Percentiles rank a stretch among this genome's conserved stretches.
Evolutionary conservation across 352 stramenopile genomes (phyloP).

Genomic region (Pythium dissotocum): DNA sequence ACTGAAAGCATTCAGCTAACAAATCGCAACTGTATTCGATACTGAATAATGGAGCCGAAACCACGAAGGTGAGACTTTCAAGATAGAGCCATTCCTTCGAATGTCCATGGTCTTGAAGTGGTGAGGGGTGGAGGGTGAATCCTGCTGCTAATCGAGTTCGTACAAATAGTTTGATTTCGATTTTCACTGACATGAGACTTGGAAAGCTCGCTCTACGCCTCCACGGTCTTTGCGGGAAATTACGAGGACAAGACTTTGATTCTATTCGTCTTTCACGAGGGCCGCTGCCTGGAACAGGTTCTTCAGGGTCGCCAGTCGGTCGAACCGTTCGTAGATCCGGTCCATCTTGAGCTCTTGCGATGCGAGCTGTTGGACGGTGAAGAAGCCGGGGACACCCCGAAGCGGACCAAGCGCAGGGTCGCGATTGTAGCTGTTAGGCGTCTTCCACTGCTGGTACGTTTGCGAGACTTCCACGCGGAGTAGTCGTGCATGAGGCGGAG

Average conservation of each 20-base stretch:
- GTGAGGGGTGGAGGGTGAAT: too few species aligned
- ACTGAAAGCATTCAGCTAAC: too few species aligned
- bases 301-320: slow-evolving; percentile 14
- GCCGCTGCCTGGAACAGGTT: slow-evolving; percentile 8
- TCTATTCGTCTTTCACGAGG: slow-evolving; percentile 14
- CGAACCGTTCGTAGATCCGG: slow-evolving; percentile 33
- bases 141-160: too few species aligned
- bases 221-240: neutral
- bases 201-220: too few species aligned
- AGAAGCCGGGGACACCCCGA: slow-evolving; percentile 58
- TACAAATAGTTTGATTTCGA: too few species aligned
- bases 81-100: too few species aligned
- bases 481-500: slow-evolving; percentile 50
- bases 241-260: too few species aligned
- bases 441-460: slow-evolving; percentile 66
- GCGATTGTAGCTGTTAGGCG: slow-evolving; percentile 54
- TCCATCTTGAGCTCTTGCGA: slow-evolving; percentile 42
- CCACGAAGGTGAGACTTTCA: too few species aligned
- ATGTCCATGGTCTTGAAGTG: too few species aligned
- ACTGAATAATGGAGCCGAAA: too few species aligned
- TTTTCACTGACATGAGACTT: too few species aligned
- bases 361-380: slow-evolving; percentile 28
- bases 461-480: slow-evolving; percentile 66
- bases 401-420: slow-evolving; percentile 49
- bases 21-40: neutral